Base-by-base conservation (phyloP, 495 filamentous ascomycete species). In the Staphylotrichum longicolle region DNA sequence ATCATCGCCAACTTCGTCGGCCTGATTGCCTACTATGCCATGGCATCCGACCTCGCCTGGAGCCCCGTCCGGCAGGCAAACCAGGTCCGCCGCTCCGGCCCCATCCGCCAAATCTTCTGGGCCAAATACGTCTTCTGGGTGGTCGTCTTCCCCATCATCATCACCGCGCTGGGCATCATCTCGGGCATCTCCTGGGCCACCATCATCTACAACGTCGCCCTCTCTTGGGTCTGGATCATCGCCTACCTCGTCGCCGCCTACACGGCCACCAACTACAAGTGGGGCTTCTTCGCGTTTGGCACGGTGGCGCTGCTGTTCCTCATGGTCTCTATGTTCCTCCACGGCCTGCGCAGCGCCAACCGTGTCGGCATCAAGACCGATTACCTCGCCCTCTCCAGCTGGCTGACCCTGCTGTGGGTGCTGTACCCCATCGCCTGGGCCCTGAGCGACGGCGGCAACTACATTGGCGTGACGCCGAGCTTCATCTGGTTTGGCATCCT, bases 111-210 rank as follows among this genome's bases (percentile, higher is more conserved):
- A 57, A 75, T 81, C 69, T 81, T 81, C 73, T 81, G 75, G 72
- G 65, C 76, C 57, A 80, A 80, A 68, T 81, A 79, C 65, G 68
- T 81, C 68, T 68, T 76, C 68, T 81, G 78, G 78, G 73, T 75
- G 12, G 75, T 81, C 37, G 67, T 69, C 57, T 81, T 78, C 71
- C 77, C 78, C 9, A 57, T 69, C 51, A 49, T 74, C 60, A 58
- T 72, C 42, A 60, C 78, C 34, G 72, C 78, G 20, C 73, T 80
- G 27, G 78, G 78, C 60, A 66, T 81, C 34, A 66, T 78, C 37
- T 74, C 74, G 50, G 75, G 76, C 44, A 64, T 79, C 27, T 68
- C 74, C 4, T 81, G 78, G 78, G 71, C 78, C 5, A 78, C 74
- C 62, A 77, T 81, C 59, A 0, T 78, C 48, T 80, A 66, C 66